Conservation (phyloP, 805 yeast genomes). For the Yarrowia deformans region DNA sequence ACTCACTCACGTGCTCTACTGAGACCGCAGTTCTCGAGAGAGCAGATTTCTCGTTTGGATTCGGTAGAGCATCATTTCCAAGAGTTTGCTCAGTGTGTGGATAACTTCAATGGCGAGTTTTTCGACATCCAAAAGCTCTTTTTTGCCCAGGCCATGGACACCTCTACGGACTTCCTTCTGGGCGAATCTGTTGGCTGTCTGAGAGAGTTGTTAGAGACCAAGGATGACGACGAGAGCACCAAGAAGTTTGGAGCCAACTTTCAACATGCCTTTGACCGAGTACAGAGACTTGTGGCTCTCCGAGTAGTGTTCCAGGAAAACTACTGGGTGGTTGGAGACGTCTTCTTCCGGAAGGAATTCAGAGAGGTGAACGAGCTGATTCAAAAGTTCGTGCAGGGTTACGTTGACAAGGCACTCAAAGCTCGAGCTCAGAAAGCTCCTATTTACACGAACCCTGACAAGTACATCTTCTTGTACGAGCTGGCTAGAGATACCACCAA, state of each 20-base stretch:
- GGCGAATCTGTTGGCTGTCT: conserved; percentile 48
- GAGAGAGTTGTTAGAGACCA: conserved; percentile 33
- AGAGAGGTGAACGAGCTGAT: conserved; percentile 41
- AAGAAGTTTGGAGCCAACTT: conserved; percentile 35
- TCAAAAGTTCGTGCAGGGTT: conserved; percentile 52
- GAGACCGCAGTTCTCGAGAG: conserved; percentile 17
- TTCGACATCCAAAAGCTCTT: conserved; percentile 48
- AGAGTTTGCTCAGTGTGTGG: conserved; percentile 34
- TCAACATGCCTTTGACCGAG: conserved; percentile 43
- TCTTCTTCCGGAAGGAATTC: conserved; percentile 49
- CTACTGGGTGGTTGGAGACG: conserved; percentile 41
- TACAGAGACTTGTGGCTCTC: conserved; percentile 41
- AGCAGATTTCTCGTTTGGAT: conserved; percentile 42
- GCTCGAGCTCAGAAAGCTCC: conserved; percentile 39
- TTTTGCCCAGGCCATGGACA: conserved; percentile 40
- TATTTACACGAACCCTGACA: conserved; percentile 46
- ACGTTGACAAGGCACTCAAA: conserved; percentile 53
- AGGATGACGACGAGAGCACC: conserved; percentile 30
- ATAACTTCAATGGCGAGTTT: not conserved
- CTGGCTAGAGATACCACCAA: conserved; percentile 59
- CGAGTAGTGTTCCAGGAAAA: conserved; percentile 43
- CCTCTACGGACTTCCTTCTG: conserved; percentile 50
- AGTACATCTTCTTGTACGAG: conserved; percentile 59
- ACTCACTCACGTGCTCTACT: conserved; percentile 49
- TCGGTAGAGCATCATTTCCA: conserved; percentile 47